phyloP scores from a whole-genome alignment of 192 early-diverging fungal species.

The Coemansia sp. region DNA sequence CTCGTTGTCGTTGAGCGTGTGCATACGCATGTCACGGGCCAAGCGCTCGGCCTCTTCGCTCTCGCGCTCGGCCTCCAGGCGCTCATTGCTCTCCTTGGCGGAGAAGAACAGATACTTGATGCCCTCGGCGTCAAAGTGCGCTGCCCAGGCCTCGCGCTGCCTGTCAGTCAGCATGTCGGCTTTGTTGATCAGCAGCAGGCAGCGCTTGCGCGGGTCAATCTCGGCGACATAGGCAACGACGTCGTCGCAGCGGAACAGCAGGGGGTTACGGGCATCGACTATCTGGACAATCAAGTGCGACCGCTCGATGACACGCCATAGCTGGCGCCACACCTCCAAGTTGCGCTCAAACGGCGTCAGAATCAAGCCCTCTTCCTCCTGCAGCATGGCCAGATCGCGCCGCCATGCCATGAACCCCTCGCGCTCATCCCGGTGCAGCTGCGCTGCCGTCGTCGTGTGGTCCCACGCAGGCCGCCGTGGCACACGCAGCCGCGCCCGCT shows the following conservation, averaged over 20 bases:
- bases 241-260: constrained; percentile 87
- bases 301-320: constrained; percentile 98
- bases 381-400: constrained; percentile 78
- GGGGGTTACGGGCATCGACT: constrained; percentile 95
- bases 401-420: constrained; percentile 91
- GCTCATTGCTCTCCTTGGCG: constrained; percentile 77
- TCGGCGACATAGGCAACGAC: constrained; percentile 89
- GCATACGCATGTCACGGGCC: constrained; percentile 30
- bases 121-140: constrained; percentile 78
- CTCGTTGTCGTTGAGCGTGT: constrained; percentile 29
- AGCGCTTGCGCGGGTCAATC: constrained; percentile 80
- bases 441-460: constrained; percentile 69
- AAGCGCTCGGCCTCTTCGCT: constrained; percentile 52
- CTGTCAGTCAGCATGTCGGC: constrained; percentile 90
- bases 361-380: constrained; percentile 90
- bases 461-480: constrained; percentile 92
- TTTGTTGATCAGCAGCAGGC: constrained; percentile 95
- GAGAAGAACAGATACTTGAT: constrained; percentile 94
- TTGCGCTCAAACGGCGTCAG: constrained; percentile 99
- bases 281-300: constrained; percentile 97
- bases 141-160: constrained; percentile 88
- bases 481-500: constrained; percentile 74
- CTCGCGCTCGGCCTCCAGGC: constrained; percentile 72
- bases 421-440: constrained; percentile 80
- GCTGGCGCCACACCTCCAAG: constrained; percentile 97